phyloP scores from a whole-genome alignment of 106 monocot genomes.

The Dendrobium catenatum region DNA sequence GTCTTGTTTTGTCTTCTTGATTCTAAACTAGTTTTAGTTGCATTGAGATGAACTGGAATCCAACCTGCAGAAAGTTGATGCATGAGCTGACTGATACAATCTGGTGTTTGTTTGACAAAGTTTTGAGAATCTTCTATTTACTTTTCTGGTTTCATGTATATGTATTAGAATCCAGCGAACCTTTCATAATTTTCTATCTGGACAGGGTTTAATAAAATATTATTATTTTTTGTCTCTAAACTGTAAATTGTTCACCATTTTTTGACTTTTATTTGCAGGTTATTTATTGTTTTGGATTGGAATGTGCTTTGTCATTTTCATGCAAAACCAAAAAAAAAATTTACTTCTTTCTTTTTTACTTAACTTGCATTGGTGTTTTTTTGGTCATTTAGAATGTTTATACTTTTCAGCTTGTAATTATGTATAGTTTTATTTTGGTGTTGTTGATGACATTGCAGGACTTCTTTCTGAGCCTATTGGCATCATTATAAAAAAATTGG shows the following conservation, averaged over 20 bases:
- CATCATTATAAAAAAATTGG: slow-evolving; percentile 27
- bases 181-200: too few relatives aligned
- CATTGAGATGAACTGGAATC: neutral
- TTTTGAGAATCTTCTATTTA: neutral
- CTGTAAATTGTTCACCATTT: neutral
- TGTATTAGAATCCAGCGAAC: too few relatives aligned
- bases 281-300: neutral
- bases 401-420: neutral
- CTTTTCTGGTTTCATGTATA: too few relatives aligned
- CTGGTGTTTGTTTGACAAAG: neutral
- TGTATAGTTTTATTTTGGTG: neutral
- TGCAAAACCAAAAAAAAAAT: neutral
- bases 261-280: neutral
- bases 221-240: neutral
- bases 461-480: slow-evolving; percentile 48
- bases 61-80: neutral
- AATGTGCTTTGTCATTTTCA: neutral
- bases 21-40: neutral
- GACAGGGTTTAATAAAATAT: too few relatives aligned
- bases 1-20: neutral
- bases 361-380: neutral
- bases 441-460: slow-evolving; percentile 24
- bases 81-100: neutral
- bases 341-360: neutral
- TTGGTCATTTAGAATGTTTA: neutral